phyloP scores from a whole-genome alignment of 2,329 filamentous ascomycete species.

The Claviceps citrina region DNA sequence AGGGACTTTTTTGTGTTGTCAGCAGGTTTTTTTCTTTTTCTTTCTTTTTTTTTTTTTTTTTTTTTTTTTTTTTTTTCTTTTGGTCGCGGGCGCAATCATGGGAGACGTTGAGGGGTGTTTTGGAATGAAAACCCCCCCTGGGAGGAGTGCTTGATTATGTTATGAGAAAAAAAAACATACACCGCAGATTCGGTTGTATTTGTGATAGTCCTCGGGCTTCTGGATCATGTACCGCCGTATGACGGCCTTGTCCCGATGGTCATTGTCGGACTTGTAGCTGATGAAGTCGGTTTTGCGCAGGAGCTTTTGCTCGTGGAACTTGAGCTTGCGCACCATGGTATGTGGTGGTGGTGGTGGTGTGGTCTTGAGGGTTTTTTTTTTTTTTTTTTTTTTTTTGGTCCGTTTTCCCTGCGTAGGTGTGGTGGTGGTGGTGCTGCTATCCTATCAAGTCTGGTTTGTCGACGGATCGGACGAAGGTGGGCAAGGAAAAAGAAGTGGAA shows the following conservation, averaged over 20 bases:
- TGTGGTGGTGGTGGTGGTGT: not conserved
- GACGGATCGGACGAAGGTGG: too few relatives aligned
- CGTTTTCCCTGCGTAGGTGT: too few relatives aligned
- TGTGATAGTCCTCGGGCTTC: slow-evolving; percentile 71
- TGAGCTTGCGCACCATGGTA: slow-evolving; percentile 83
- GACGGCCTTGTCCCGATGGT: slow-evolving; percentile 68
- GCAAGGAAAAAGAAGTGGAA: too few relatives aligned
- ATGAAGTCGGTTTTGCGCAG: slow-evolving; percentile 87
- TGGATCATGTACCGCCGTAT: slow-evolving; percentile 81
- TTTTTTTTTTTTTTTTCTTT: not conserved
- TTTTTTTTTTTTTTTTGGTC: too few relatives aligned
- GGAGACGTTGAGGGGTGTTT: not conserved
- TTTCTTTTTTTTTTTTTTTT: not conserved
- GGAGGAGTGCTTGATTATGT: too few relatives aligned
- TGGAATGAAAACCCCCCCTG: too few relatives aligned
- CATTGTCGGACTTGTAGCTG: slow-evolving; percentile 77
- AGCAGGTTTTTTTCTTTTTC: not conserved
- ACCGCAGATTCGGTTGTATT: slow-evolving; percentile 52
- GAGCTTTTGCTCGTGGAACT: slow-evolving; percentile 93
- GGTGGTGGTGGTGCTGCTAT: too few relatives aligned
- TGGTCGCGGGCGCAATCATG: too few relatives aligned
- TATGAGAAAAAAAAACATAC: slow-evolving; percentile 25
- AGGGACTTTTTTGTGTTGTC: slow-evolving; percentile 41
- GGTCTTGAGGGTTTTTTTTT: not conserved
- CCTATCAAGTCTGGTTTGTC: too few relatives aligned